Conservation (phyloP, 2,329 filamentous ascomycete genomes). For the Zymoseptoria passerinii region DNA sequence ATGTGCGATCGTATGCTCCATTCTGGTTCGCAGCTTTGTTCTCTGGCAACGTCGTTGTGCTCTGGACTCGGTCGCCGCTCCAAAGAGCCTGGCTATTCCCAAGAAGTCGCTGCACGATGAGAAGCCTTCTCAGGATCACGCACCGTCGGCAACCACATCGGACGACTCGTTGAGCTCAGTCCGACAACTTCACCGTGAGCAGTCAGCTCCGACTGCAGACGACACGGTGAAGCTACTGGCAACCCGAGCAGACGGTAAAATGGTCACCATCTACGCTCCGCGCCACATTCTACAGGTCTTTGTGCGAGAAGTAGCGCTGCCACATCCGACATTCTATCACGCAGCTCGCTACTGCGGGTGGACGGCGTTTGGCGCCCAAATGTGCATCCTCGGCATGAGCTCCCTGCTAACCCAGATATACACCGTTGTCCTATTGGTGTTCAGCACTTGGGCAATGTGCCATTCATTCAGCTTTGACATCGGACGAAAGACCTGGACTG, state of each 20-base stretch:
- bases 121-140: neutral
- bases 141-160: neutral
- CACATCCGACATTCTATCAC: conserved; percentile 1
- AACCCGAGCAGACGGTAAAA: conserved; percentile 1
- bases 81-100: neutral
- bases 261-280: conserved; percentile 4
- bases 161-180: neutral
- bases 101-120: neutral
- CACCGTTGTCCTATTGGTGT: neutral
- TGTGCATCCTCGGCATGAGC: conserved; percentile 1
- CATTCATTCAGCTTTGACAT: neutral
- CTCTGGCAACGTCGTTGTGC: conserved; percentile 1
- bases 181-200: neutral
- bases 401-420: conserved; percentile 3
- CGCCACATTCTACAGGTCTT: conserved; percentile 1
- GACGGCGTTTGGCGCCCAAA: conserved; percentile 1
- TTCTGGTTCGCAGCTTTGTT: conserved; percentile 1
- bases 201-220: neutral
- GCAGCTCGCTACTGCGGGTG: neutral
- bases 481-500: neutral
- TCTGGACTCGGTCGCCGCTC: neutral
- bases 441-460: conserved; percentile 1
- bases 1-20: conserved; percentile 3
- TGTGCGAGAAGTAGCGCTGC: neutral
- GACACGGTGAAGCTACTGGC: neutral